These are phyloP conservation scores for Neofusicoccum kwambonambiense DNA, from an alignment of 2,329 filamentous ascomycete genomes.

Conservation along the genomic window DNA sequence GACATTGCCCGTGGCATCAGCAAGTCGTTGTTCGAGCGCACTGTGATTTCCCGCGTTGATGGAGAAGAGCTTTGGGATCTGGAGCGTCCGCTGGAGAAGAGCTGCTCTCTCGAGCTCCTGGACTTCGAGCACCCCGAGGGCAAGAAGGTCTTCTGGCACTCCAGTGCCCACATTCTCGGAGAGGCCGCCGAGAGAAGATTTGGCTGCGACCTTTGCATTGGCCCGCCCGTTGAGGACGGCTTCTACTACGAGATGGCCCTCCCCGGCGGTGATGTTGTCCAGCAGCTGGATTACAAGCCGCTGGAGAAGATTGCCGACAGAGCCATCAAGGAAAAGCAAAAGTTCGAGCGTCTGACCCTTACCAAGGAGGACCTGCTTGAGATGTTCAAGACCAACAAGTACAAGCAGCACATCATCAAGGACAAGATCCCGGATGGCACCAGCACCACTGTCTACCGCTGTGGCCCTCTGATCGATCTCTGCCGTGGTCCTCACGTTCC, in stretches of 20 bases:
- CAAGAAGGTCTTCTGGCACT: conserved; percentile 98
- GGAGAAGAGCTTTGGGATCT: conserved; percentile 84
- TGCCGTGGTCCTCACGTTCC: conserved; percentile 94
- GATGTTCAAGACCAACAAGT: conserved; percentile 98
- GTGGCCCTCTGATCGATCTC: conserved; percentile 90
- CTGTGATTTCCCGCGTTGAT: conserved; percentile 81
- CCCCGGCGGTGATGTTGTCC: conserved; percentile 68
- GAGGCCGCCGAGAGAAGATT: conserved; percentile 90
- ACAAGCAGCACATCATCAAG: conserved; percentile 97
- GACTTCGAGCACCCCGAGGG: conserved; percentile 75
- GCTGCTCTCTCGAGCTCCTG: conserved; percentile 80
- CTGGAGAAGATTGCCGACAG: conserved; percentile 76
- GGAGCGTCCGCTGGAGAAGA: conserved; percentile 82
- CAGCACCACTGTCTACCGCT: conserved; percentile 90
- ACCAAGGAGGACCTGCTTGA: conserved; percentile 89
- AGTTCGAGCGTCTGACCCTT: conserved; percentile 84
- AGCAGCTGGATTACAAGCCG: conserved; percentile 76
- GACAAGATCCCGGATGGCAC: conserved; percentile 87
- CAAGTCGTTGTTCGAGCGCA: conserved; percentile 82
- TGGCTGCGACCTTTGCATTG: conserved; percentile 89
- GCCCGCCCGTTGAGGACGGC: conserved; percentile 84
- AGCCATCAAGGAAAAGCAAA: conserved; percentile 95
- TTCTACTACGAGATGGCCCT: conserved; percentile 98
- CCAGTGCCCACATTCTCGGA: conserved; percentile 90
- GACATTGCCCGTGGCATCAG: conserved; percentile 75